phyloP scores from a whole-genome alignment of 768 basidiomycete species.

The Tremella yokohamensis region DNA sequence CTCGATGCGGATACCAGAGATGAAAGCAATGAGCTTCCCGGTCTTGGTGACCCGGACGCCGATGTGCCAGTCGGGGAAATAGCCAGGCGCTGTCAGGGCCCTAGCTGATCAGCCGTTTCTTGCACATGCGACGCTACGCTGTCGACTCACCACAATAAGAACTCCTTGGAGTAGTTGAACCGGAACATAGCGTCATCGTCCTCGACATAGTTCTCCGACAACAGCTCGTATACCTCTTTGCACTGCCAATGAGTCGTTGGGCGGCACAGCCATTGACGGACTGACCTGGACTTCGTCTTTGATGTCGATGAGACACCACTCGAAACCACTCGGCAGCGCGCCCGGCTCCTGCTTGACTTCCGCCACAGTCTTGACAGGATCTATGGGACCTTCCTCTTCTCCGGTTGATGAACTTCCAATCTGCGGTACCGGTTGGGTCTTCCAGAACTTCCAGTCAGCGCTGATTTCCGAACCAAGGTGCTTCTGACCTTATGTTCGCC shows the following conservation, averaged over 20 bases:
- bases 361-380: conserved; percentile 68
- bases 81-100: conserved; percentile 93
- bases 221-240: conserved; percentile 84
- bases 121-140: neutral
- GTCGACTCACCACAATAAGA: conserved; percentile 71
- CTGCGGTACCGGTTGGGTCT: conserved; percentile 90
- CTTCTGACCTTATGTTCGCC: conserved; percentile 78
- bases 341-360: conserved; percentile 86
- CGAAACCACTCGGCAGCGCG: conserved; percentile 84
- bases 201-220: conserved; percentile 93
- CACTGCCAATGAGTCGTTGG: conserved; percentile 55
- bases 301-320: conserved; percentile 81
- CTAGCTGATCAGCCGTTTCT: conserved; percentile 54
- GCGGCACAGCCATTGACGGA: conserved; percentile 5
- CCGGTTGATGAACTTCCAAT: conserved; percentile 57
- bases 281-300: conserved; percentile 68
- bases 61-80: conserved; percentile 88
- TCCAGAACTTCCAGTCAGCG: conserved; percentile 69
- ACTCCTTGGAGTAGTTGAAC: conserved; percentile 92
- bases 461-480: neutral
- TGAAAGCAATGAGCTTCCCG: conserved; percentile 93
- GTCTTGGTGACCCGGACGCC: conserved; percentile 87
- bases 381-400: conserved; percentile 74
- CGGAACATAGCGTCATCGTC: conserved; percentile 94
- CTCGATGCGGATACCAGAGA: conserved; percentile 83